These are phyloP conservation scores for Penstemon barbatus DNA, from an alignment of 257 asterid species.

Conservation along the genomic window DNA sequence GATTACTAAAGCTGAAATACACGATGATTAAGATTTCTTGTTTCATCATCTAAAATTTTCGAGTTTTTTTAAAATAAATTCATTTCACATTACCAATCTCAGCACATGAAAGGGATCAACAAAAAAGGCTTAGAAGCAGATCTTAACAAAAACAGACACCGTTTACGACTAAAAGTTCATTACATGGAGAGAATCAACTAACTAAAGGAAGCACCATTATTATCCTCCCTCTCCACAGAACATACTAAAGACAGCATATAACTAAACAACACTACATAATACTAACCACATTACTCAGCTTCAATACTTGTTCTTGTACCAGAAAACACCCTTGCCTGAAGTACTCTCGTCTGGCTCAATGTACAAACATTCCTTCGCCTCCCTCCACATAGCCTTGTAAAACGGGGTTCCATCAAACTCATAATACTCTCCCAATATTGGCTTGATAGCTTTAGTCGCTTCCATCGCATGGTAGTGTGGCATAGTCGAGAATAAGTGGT, in stretches of 20 bases:
- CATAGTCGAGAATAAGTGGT: slow-evolving; percentile 64
- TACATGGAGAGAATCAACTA: slow-evolving; percentile 14
- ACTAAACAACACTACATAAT: neutral
- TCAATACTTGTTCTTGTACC: slow-evolving; percentile 57
- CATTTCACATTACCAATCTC: neutral
- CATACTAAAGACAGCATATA: slow-evolving; percentile 13
- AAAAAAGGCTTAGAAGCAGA: neutral
- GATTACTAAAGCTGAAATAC: neutral
- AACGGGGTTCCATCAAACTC: slow-evolving; percentile 52
- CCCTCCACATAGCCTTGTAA: slow-evolving; percentile 61
- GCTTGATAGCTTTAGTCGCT: slow-evolving; percentile 60
- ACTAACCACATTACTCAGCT: slow-evolving; percentile 5
- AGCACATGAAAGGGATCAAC: neutral
- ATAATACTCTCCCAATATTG: slow-evolving; percentile 51
- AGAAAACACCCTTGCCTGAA: slow-evolving; percentile 44
- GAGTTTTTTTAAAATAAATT: too few species aligned
- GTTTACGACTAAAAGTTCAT: neutral
- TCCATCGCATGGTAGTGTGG: slow-evolving; percentile 73
- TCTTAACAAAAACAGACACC: slow-evolving; percentile 3
- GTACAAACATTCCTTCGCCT: slow-evolving; percentile 53
- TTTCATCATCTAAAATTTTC: neutral
- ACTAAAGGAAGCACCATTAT: slow-evolving; percentile 7
- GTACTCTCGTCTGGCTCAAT: slow-evolving; percentile 52
- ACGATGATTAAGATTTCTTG: neutral
- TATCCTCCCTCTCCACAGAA: slow-evolving; percentile 6